Conservation (phyloP, 306 rosid genomes). For the Prunus armeniaca region DNA sequence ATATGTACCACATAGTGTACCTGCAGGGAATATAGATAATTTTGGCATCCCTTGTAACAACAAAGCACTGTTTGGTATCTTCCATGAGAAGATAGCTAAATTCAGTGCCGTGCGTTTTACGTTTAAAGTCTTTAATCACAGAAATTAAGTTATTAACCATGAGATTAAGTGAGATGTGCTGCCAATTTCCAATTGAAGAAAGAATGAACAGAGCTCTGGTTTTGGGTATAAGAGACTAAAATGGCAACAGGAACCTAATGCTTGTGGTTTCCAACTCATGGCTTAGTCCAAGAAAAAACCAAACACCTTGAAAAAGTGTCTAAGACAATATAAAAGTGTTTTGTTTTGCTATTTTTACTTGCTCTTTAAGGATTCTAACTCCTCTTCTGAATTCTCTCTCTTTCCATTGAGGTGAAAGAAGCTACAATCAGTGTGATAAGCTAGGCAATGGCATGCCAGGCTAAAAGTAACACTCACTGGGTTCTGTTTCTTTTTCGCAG, state of each 20-base stretch:
- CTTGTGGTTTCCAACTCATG: conserved; percentile 38
- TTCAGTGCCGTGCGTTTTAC: background rate
- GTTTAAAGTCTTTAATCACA: background rate
- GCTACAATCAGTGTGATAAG: background rate
- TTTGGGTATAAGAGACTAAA: background rate
- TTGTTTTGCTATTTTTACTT: background rate
- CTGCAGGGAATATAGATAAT: background rate
- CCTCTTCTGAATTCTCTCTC: background rate
- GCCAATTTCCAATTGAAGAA: conserved; percentile 4
- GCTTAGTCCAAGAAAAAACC: conserved; percentile 17
- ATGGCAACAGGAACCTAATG: conserved; percentile 31
- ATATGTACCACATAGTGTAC: background rate
- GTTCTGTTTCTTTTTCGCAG: conserved; percentile 1
- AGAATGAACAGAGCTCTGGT: background rate
- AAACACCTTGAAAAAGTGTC: conserved; percentile 24
- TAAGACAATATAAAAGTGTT: background rate
- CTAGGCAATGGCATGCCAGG: background rate
- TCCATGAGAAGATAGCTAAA: background rate
- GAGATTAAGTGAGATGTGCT: background rate
- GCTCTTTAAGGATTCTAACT: conserved; percentile 4
- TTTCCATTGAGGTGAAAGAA: conserved; percentile 9
- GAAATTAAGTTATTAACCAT: background rate
- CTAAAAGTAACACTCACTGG: conserved; percentile 17
- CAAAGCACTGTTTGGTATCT: background rate
- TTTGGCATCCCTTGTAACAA: background rate